Base-by-base conservation (phyloP, 768 basidiomycete species). In the Naematelia encephala region DNA sequence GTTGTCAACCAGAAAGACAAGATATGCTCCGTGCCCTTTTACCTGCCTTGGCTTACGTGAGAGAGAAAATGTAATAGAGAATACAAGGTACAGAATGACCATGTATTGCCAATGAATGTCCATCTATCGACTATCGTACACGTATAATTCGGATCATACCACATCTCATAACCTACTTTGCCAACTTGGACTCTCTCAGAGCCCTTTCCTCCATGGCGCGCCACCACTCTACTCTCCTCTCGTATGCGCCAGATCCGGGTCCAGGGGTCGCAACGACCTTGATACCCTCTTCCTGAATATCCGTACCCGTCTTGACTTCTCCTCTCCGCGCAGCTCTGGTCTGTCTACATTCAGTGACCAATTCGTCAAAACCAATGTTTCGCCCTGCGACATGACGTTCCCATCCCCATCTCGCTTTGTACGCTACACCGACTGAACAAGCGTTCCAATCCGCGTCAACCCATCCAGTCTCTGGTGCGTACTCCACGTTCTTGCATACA, bases 401-500 rank as follows among this genome's bases (percentile, higher is more conserved):
- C 55, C 60, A 73, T 11, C 72, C 72, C 72, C 72, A 73, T 50
- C 62, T 50, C 5, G 72, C 72, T 34, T 73, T 73, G 48, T 70
- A 73, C 3, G 72, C 72, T 29, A 66, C 64, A 8, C 72, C 72
- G 5, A 73, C 72, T 19, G 59, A 62, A 46, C 72, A 73, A 4
- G 69, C 59, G 28, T 73, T 73, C 72, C 72, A 73, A 39, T 67
- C 54, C 4, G 62, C 67, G 26, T 65, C 61, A 5, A 26, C 46
- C 67, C 69, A 69, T 16, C 57, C 50, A 1, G 63, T 47, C 14
- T 13, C 29, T 10, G 61, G 60, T 16, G 64, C 47, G 54, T 49
- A 67, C 28, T 70, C 71, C 5, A 68, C 67, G 34, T 68, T 67
- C 50, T 70, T 82, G 71, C 85, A 90, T 12, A 88, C 85, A 45